phyloP scores from a whole-genome alignment of 1,284 basidiomycete genomes.

The Anthracocystis setariae region DNA sequence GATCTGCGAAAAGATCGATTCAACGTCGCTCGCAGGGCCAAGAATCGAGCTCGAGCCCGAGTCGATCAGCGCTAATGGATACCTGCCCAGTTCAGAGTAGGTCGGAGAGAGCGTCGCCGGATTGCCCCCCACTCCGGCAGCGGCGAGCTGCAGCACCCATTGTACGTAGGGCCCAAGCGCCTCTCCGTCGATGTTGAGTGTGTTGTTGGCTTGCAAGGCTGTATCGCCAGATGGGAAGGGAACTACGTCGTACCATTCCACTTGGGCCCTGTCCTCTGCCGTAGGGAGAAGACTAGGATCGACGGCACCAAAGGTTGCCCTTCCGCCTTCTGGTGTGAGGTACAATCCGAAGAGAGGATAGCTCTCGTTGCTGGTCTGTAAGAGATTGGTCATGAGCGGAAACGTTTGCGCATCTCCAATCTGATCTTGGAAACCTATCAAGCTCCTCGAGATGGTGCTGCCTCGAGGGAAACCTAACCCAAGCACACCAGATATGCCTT shows the following conservation, averaged over 20 bases:
- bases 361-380: conserved; percentile 22
- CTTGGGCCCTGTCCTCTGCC: conserved; percentile 7
- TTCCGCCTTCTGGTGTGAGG: conserved; percentile 18
- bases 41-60: conserved; percentile 81
- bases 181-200: conserved; percentile 32
- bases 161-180: conserved; percentile 73
- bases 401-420: conserved; percentile 2
- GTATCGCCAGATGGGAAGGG: conserved; percentile 48
- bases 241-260: conserved; percentile 50
- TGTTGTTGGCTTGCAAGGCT: conserved; percentile 17
- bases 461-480: conserved; percentile 69
- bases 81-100: conserved; percentile 73
- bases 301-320: conserved; percentile 41
- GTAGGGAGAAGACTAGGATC: conserved; percentile 29
- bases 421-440: conserved; percentile 18
- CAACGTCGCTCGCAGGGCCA: conserved; percentile 82
- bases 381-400: conserved; percentile 29
- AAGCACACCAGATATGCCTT: conserved; percentile 68
- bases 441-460: conserved; percentile 28
- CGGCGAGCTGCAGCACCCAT: conserved; percentile 78
- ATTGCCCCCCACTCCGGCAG: conserved; percentile 76
- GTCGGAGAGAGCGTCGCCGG: conserved; percentile 74
- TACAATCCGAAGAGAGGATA: conserved; percentile 49
- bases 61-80: conserved; percentile 80
- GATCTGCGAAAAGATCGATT: conserved; percentile 75